Base-by-base conservation (phyloP, 148 eudicot genomes). In the Diospyros kaki region DNA sequence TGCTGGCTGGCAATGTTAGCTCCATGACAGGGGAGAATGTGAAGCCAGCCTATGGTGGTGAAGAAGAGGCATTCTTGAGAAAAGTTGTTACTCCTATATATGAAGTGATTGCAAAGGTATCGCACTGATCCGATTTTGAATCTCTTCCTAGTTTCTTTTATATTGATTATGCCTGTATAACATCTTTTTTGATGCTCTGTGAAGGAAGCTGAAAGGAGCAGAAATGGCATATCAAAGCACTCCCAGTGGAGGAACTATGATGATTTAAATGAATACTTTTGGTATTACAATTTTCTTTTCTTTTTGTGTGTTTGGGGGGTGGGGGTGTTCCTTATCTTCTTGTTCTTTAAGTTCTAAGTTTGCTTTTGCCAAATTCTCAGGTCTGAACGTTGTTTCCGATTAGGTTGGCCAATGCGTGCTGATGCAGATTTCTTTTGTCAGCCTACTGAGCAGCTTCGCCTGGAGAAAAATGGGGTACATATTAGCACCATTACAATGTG, bases 361-460 rank as follows among this genome's bases (percentile, higher is more conserved):
- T 54, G 69, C 18, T 13, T 28, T 53, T 18, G 3, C 14, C 42
- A 51, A 73, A 66, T 43, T 77, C 73, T 28, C 71, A 96, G 99
- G 99, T 96, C 99, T 0, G 97, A 85, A 62, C 97, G 91, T 80
- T 96, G 99, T 75, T 96, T 96, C 75, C 90, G 94, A 38, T 84
- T 96, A 71, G 97, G 98, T 76, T 96, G 99, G 99, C 99, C 99
- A 40, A 96, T 96, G 99, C 91, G 99, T 54, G 93, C 87, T 56
- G 95, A 89, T 80, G 93, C 94, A 61, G 99, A 89, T 89, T 96
- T 91, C 82, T 96, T 96, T 76, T 82, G 86, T 76, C 73, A 59
- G 71, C 84, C 89, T 13, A 54, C 63, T 48, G 82, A 75, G 59
- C 58, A 81, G 39, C 73, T 12, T 64, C 73, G 12, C 40, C 72